Evolutionary conservation across 805 yeast genomes (phyloP).

Genomic region (Candida khao-thaluensis): DNA sequence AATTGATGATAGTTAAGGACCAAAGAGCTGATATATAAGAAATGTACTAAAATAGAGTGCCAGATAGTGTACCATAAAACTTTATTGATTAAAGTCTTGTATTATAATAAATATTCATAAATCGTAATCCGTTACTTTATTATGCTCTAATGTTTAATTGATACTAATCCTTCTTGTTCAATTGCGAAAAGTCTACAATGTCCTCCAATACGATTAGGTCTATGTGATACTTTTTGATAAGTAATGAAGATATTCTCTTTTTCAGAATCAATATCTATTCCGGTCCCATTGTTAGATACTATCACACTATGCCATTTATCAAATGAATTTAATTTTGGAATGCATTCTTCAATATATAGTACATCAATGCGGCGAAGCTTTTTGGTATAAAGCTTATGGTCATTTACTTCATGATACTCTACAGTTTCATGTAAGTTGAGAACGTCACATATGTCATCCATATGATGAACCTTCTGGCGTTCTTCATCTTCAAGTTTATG

Average conservation of each 20-base stretch:
- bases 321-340: slow-evolving; percentile 37
- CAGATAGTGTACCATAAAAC: slow-evolving; percentile 7
- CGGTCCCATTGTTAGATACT: slow-evolving; percentile 14
- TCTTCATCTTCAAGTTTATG: not conserved
- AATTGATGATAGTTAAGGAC: slow-evolving; percentile 1
- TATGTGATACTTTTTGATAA: slow-evolving; percentile 9
- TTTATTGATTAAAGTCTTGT: slow-evolving; percentile 8
- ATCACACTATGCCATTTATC: slow-evolving; percentile 35
- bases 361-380: slow-evolving; percentile 21
- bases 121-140: not conserved
- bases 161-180: slow-evolving; percentile 30
- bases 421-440: not conserved
- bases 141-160: slow-evolving; percentile 10
- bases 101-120: slow-evolving; percentile 4
- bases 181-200: slow-evolving; percentile 25
- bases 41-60: not conserved
- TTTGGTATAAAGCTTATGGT: not conserved
- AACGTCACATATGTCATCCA: not conserved
- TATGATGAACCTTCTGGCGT: not conserved
- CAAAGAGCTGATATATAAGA: not conserved
- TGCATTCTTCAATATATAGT: slow-evolving; percentile 36
- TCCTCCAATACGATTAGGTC: slow-evolving; percentile 5
- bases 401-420: not conserved
- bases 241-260: slow-evolving; percentile 16
- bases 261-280: slow-evolving; percentile 6